These are phyloP conservation scores for Halteria grandinella DNA, from an alignment of 73 alveolate genomes.

Conservation along the genomic window DNA sequence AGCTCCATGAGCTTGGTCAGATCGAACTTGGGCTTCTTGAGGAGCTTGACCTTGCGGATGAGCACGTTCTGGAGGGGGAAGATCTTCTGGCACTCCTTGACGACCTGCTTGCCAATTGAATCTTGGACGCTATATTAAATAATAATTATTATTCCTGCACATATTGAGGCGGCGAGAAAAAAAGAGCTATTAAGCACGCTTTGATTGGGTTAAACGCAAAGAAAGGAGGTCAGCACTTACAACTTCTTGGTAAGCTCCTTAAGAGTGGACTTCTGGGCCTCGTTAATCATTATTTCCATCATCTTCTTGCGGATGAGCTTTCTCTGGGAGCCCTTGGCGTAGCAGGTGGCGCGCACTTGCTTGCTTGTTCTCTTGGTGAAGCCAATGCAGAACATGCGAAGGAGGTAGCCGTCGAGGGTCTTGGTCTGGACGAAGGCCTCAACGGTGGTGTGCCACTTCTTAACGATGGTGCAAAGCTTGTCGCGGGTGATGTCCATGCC, in stretches of 20 bases:
- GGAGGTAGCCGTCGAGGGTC: slow-evolving; percentile 87
- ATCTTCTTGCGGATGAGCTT: slow-evolving; percentile 93
- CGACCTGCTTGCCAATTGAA: slow-evolving; percentile 79
- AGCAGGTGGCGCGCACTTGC: slow-evolving; percentile 90
- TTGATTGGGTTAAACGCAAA: too few species aligned
- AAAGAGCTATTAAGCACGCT: too few species aligned
- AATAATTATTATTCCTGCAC: too few species aligned
- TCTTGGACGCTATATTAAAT: slow-evolving; percentile 67
- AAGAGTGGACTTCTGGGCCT: slow-evolving; percentile 78
- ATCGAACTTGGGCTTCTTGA: slow-evolving; percentile 95
- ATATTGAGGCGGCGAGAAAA: too few species aligned
- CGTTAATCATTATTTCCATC: slow-evolving; percentile 84
- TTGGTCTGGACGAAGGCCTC: slow-evolving; percentile 92
- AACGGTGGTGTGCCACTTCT: slow-evolving; percentile 94
- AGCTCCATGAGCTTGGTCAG: slow-evolving; percentile 87
- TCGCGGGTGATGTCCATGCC: slow-evolving; percentile 96
- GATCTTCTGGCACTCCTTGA: slow-evolving; percentile 83
- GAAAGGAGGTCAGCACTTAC: slow-evolving; percentile 36
- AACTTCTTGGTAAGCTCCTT: slow-evolving; percentile 80
- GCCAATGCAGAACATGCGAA: slow-evolving; percentile 92
- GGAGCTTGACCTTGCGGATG: slow-evolving; percentile 92
- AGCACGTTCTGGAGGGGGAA: slow-evolving; percentile 94
- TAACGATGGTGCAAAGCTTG: slow-evolving; percentile 86
- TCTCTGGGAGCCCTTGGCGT: slow-evolving; percentile 88
- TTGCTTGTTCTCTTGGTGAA: slow-evolving; percentile 86